Evolutionary conservation across 495 filamentous ascomycete genomes (phyloP).

Genomic region (Annulohypoxylon bovei): DNA sequence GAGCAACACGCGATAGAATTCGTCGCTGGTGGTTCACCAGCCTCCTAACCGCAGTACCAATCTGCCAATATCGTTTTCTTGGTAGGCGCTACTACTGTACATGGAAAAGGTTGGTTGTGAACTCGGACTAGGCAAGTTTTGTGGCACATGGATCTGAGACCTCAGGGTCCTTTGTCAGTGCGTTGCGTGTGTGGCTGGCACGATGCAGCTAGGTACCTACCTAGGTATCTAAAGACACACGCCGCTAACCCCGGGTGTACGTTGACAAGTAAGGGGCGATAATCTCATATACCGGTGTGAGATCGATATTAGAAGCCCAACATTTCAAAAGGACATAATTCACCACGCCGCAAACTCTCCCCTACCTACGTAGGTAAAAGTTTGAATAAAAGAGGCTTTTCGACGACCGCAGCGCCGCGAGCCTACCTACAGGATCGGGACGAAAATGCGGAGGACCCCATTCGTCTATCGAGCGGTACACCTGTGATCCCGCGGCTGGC

Average conservation of each 20-base stretch:
- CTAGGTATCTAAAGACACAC: slow-evolving; percentile 13
- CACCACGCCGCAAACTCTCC: background rate
- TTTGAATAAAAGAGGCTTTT: background rate
- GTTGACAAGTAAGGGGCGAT: slow-evolving; percentile 8
- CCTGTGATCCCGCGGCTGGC: background rate
- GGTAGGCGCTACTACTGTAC: background rate
- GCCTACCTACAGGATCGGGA: slow-evolving; percentile 42
- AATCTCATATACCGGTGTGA: slow-evolving; percentile 13
- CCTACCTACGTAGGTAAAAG: background rate
- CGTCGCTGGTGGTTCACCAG: background rate
- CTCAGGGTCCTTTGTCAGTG: slow-evolving; percentile 20
- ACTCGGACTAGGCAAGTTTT: background rate
- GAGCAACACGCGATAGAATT: background rate
- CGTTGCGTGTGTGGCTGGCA: slow-evolving; percentile 28
- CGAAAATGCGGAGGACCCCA: slow-evolving; percentile 31
- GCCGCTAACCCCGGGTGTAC: background rate
- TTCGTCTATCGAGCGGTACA: slow-evolving; percentile 20
- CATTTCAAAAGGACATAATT: background rate
- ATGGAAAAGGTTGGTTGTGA: background rate
- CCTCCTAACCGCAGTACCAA: background rate
- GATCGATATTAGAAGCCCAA: slow-evolving; percentile 6
- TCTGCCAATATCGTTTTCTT: too few relatives aligned
- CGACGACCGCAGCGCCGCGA: slow-evolving; percentile 21
- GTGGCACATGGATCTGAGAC: slow-evolving; percentile 31
- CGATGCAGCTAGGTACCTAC: too few relatives aligned